phyloP scores from a whole-genome alignment of 2,329 filamentous ascomycete genomes.

The Iodosphaeria phyllophila region DNA sequence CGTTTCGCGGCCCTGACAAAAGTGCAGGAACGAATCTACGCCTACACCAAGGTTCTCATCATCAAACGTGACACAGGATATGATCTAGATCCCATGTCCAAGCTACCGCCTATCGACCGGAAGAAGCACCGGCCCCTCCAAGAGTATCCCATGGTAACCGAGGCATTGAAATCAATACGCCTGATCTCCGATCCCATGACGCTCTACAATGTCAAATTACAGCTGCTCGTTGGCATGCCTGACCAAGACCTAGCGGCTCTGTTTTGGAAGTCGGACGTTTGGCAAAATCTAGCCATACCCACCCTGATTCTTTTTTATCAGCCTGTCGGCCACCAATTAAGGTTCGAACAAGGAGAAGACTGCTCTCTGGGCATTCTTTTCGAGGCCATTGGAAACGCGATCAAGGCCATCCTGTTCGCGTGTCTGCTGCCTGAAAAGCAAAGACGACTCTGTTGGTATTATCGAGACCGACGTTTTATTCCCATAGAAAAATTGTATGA shows the following conservation, averaged over 20 bases:
- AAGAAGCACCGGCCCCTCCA: slow-evolving; percentile 1
- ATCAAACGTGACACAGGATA: slow-evolving; percentile 8
- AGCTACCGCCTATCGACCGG: slow-evolving; percentile 4
- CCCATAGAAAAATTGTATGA: background rate
- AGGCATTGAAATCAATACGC: slow-evolving; percentile 8
- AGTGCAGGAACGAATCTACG: slow-evolving; percentile 5
- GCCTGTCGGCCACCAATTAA: background rate
- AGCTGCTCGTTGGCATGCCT: slow-evolving; percentile 8
- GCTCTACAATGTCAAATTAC: slow-evolving; percentile 5
- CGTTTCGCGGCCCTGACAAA: slow-evolving; percentile 4
- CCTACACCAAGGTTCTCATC: slow-evolving; percentile 6
- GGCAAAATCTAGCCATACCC: slow-evolving; percentile 7
- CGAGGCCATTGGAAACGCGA: slow-evolving; percentile 3
- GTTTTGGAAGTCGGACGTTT: slow-evolving; percentile 6
- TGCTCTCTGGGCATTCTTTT: slow-evolving; percentile 4
- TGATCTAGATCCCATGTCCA: slow-evolving; percentile 6
- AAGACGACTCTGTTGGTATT: slow-evolving; percentile 3
- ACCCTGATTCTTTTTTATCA: slow-evolving; percentile 7
- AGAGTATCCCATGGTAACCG: slow-evolving; percentile 5
- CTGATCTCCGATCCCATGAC: slow-evolving; percentile 4
- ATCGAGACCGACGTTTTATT: slow-evolving; percentile 1
- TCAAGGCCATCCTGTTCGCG: slow-evolving; percentile 9
- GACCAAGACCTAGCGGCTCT: slow-evolving; percentile 5
- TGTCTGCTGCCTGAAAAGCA: slow-evolving; percentile 4
- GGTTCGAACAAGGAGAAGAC: too few species aligned